Conservation (phyloP, 208 protist species). For the Crithidia acanthocephali region DNA sequence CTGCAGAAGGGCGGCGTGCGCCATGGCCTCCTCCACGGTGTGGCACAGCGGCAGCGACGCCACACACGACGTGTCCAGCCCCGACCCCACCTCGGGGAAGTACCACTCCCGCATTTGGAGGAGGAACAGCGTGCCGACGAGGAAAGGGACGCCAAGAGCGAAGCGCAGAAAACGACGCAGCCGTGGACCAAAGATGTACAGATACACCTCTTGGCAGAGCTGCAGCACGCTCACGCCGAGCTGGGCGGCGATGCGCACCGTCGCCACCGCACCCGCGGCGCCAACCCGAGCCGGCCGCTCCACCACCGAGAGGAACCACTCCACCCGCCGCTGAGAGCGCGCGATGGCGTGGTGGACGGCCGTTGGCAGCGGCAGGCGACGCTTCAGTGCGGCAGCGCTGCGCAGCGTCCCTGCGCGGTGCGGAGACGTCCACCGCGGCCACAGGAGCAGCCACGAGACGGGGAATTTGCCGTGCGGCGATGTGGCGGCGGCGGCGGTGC, state of each 20-base stretch:
- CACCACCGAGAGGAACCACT: slow-evolving; percentile 12
- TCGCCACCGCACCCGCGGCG: slow-evolving; percentile 6
- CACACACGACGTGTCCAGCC: slow-evolving; percentile 44
- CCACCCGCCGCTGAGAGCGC: neutral
- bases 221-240: slow-evolving; percentile 26
- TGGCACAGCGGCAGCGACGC: slow-evolving; percentile 23
- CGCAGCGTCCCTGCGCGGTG: neutral
- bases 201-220: slow-evolving; percentile 41
- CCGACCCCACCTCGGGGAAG: slow-evolving; percentile 30
- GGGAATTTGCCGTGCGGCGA: neutral
- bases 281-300: slow-evolving; percentile 21
- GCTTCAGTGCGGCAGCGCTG: neutral
- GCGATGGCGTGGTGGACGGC: neutral
- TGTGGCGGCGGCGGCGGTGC: neutral
- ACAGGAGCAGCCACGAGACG: slow-evolving; percentile 4
- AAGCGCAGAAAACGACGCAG: slow-evolving; percentile 46
- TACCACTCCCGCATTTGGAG: slow-evolving; percentile 41
- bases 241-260: slow-evolving; percentile 23
- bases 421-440: neutral
- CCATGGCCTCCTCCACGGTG: slow-evolving; percentile 35
- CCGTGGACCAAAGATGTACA: slow-evolving; percentile 31
- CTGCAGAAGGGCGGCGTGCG: slow-evolving; percentile 29
- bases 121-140: slow-evolving; percentile 41
- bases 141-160: slow-evolving; percentile 40
- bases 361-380: slow-evolving; percentile 2